A percentile compares a stretch with the other conserved stretches of the same genome.
Conservation (phyloP, 306 rosid genomes). For the Biancaea sappan region DNA sequence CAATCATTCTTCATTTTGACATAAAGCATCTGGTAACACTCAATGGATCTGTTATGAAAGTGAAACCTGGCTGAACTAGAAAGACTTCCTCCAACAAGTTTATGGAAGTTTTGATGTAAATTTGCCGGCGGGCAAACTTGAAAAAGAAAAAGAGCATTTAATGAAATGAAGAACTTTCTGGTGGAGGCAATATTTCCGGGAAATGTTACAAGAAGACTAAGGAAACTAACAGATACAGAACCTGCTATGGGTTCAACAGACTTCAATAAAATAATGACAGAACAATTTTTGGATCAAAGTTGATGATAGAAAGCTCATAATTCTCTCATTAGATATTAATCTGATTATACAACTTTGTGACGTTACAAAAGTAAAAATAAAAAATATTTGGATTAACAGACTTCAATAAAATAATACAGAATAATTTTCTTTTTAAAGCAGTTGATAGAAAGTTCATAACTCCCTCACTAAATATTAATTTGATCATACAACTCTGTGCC, state of each 20-base stretch:
- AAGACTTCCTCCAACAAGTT: neutral
- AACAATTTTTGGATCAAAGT: neutral
- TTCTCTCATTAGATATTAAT: neutral
- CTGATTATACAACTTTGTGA: neutral
- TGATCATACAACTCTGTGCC: neutral
- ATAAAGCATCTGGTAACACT: neutral
- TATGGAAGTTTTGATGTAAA: neutral
- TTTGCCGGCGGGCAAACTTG: neutral
- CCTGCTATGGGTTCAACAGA: neutral
- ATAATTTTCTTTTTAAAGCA: neutral
- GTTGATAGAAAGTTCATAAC: neutral
- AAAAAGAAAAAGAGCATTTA: neutral
- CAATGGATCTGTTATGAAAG: neutral
- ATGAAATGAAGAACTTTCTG: neutral
- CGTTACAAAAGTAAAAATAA: neutral
- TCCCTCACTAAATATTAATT: neutral
- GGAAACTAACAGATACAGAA: neutral
- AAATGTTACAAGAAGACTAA: neutral
- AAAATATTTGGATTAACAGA: neutral
- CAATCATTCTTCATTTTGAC: neutral
- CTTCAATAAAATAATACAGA: neutral
- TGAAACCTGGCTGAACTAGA: neutral
- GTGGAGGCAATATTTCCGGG: neutral
- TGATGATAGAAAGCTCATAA: neutral
- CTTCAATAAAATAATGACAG: neutral